These are phyloP conservation scores for Cucumis hystrix DNA, from an alignment of 306 rosid species.

Conservation along the genomic window DNA sequence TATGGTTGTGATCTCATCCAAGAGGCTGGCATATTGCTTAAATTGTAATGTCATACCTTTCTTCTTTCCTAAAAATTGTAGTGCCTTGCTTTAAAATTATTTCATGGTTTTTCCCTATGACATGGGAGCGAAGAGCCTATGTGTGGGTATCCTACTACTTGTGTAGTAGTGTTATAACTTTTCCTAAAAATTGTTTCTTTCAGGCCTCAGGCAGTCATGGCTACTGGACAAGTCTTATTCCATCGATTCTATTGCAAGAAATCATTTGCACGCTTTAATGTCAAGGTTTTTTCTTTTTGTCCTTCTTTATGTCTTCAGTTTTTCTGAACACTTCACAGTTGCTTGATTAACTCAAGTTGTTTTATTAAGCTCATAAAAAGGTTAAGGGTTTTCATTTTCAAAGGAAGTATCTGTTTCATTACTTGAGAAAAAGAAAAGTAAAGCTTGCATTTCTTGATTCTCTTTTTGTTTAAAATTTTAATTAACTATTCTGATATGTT, in stretches of 20 bases:
- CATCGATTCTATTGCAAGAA: slow-evolving; percentile 95
- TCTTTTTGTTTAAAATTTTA: neutral
- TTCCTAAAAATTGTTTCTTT: neutral
- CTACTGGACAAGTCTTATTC: slow-evolving; percentile 89
- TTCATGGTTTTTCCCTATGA: neutral
- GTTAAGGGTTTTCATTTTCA: neutral
- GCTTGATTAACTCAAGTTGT: neutral
- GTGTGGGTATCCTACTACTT: neutral
- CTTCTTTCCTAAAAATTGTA: slow-evolving; percentile 24
- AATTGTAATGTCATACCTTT: slow-evolving; percentile 35
- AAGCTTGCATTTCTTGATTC: neutral
- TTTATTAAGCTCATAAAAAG: neutral
- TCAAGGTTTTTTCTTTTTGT: slow-evolving; percentile 37
- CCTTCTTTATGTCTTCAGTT: neutral
- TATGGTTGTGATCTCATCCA: slow-evolving; percentile 94
- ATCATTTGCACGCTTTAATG: slow-evolving; percentile 87
- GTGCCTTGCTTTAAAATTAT: slow-evolving; percentile 8
- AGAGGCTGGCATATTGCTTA: slow-evolving; percentile 89
- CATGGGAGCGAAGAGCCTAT: neutral
- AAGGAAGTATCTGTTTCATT: neutral
- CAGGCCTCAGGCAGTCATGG: slow-evolving; percentile 98
- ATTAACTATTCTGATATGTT: neutral
- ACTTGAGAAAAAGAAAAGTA: too few relatives aligned
- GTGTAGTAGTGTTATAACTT: neutral
- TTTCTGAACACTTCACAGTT: neutral